Conservation (phyloP, 1,139 yeast species). For the Zygosaccharomyces pseudobailii region DNA sequence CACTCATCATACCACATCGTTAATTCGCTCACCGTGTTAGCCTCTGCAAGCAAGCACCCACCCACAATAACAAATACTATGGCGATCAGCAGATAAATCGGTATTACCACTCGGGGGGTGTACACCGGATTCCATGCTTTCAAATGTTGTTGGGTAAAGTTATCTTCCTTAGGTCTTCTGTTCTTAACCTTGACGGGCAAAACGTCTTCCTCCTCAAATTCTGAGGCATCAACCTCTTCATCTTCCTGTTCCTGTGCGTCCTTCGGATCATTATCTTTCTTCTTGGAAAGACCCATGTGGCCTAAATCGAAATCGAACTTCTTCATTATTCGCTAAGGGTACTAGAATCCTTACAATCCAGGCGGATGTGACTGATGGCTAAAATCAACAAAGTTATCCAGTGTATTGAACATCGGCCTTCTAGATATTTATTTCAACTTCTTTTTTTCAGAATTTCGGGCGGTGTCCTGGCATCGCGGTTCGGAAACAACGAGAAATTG, state of each 20-base stretch:
- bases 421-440: slow-evolving; percentile 1
- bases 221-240: slow-evolving; percentile 33
- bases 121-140: slow-evolving; percentile 69
- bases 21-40: slow-evolving; percentile 71
- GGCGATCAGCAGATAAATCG: slow-evolving; percentile 69
- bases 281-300: slow-evolving; percentile 23
- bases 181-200: slow-evolving; percentile 37
- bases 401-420: neutral
- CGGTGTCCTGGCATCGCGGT: slow-evolving; percentile 1
- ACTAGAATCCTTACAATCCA: neutral
- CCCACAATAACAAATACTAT: slow-evolving; percentile 88
- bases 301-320: slow-evolving; percentile 12
- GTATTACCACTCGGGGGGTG: slow-evolving; percentile 86
- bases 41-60: slow-evolving; percentile 81
- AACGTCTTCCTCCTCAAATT: slow-evolving; percentile 33
- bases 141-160: slow-evolving; percentile 61
- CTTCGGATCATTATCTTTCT: slow-evolving; percentile 22
- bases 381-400: neutral
- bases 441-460: neutral
- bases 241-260: slow-evolving; percentile 25
- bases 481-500: neutral
- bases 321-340: slow-evolving; percentile 3
- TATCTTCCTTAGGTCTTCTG: slow-evolving; percentile 62
- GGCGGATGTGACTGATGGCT: neutral
- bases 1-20: slow-evolving; percentile 81